Base-by-base conservation (phyloP, 106 monocot species). In the Dioscorea zingiberensis region DNA sequence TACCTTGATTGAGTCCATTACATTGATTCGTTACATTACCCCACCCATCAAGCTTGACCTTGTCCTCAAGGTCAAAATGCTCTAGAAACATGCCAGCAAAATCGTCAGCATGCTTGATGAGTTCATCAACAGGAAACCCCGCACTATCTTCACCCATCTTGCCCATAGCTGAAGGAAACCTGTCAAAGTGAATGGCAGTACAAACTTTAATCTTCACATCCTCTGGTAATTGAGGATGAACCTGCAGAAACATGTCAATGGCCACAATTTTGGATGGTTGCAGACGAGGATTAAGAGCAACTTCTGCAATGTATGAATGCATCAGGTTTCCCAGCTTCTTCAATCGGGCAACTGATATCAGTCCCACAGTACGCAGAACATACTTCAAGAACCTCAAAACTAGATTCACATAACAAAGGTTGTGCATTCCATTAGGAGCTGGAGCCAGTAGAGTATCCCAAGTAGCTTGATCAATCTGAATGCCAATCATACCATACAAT, bases 191-290 rank as follows among this genome's bases (percentile, higher is more conserved):
- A 49, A 97, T 69, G 26, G 69, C 73, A 22, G 69, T 68, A 44
- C 95, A 91, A 21, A 97, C 88, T 78, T 78, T 88, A 80, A 69
- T 79, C 81, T 82, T 97, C 69, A 91, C 85, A 66, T 88, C 95
- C 64, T 88, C 95, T 0, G 81, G 65, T 46, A 97, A 65, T 25
- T 56, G 47, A 19, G 51, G 24, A 63, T 91, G 95, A 70, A 95
- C 94, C 88, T 88, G 63, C 46, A 97, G 73, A 59, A 78, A 97
- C 68, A 97, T 79, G 81, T 88, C 88, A 17, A 91, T 79, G 32
- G 91, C 91, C 29, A 70, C 48, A 46, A 97, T 91, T 49, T 75
- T 91, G 1, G 76, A 78, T 59, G 85, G 80, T 21, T 77, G 85
- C 76, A 97, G 67, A 54, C 66, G 71, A 0, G 80, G 60, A 76